These are phyloP conservation scores for Biscogniauxia marginata DNA, from an alignment of 2,329 filamentous ascomycete species.

Conservation along the genomic window DNA sequence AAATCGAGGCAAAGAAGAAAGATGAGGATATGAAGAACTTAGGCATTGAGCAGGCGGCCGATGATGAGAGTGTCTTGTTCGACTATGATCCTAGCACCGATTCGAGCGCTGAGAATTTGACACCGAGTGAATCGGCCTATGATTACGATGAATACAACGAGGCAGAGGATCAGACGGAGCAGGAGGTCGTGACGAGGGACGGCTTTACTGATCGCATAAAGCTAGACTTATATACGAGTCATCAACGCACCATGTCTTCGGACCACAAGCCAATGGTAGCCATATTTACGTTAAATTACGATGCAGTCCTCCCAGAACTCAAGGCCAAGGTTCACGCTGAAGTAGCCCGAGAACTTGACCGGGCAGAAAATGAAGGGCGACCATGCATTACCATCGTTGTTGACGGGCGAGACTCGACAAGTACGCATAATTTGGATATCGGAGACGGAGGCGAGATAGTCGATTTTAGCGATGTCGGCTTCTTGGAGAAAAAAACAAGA, in stretches of 20 bases:
- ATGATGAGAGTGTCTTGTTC: constrained; percentile 82
- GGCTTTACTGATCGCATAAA: constrained; percentile 54
- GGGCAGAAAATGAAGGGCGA: constrained; percentile 85
- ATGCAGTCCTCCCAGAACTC: constrained; percentile 79
- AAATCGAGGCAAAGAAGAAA: constrained; percentile 64
- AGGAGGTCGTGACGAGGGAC: constrained; percentile 56
- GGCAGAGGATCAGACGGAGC: constrained; percentile 44
- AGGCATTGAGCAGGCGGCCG: constrained; percentile 69
- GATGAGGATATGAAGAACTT: constrained; percentile 84
- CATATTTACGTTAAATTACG: constrained; percentile 80
- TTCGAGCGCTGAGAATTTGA: constrained; percentile 43
- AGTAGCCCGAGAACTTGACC: constrained; percentile 83
- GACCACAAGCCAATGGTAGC: constrained; percentile 93
- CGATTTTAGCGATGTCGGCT: constrained; percentile 75
- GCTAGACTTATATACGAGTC: constrained; percentile 73
- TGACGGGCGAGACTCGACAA: constrained; percentile 51
- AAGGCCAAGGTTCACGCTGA: constrained; percentile 84
- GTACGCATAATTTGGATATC: constrained; percentile 36
- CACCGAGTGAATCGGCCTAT: constrained; percentile 41
- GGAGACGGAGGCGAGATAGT: constrained; percentile 56
- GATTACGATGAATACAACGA: constrained; percentile 61
- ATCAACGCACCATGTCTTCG: constrained; percentile 86
- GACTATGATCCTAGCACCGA: constrained; percentile 87
- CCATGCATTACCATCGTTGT: constrained; percentile 81
- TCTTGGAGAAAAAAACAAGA: constrained; percentile 62